Conservation (phyloP, 805 yeast genomes). For the Cyberlindnera subsufficiens region DNA sequence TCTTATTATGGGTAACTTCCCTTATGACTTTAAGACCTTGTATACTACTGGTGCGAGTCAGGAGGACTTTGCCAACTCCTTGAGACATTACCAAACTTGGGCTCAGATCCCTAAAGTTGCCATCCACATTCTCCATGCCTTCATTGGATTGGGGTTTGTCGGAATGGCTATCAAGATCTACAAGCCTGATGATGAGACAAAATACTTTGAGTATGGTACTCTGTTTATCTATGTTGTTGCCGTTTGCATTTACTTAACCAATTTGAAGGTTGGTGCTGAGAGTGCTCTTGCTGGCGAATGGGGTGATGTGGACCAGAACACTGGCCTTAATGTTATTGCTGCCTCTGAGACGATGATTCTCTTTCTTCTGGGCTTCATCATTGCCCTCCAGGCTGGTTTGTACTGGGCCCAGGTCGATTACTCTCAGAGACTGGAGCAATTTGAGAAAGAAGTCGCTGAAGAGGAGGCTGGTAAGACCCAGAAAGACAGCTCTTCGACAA, state of each 20-base stretch:
- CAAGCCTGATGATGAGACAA: constrained; percentile 81
- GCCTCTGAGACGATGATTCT: constrained; percentile 80
- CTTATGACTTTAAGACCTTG: constrained; percentile 73
- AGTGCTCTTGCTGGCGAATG: constrained; percentile 69
- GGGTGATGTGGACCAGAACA: constrained; percentile 88
- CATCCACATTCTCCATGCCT: constrained; percentile 56
- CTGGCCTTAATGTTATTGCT: constrained; percentile 88
- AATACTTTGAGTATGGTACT: constrained; percentile 86
- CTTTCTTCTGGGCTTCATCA: constrained; percentile 67
- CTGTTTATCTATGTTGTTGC: constrained; percentile 68
- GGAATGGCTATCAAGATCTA: constrained; percentile 76
- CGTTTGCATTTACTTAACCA: constrained; percentile 77
- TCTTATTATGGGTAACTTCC: constrained; percentile 66
- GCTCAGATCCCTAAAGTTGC: constrained; percentile 56
- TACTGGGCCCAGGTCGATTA: constrained; percentile 75
- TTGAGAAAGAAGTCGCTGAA: constrained; percentile 22
- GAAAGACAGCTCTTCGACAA: background rate
- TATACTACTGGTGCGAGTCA: constrained; percentile 52
- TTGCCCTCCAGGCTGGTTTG: constrained; percentile 80
- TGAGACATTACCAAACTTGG: constrained; percentile 72
- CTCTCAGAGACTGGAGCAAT: constrained; percentile 29
- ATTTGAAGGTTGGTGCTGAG: constrained; percentile 73
- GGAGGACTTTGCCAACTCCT: constrained; percentile 52
- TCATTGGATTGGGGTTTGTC: constrained; percentile 57
- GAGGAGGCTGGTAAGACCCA: constrained; percentile 2